A percentile compares a stretch with the other conserved stretches of the same genome.
Evolutionary conservation across 805 yeast species (phyloP).

Genomic region (Ogataea pini): DNA sequence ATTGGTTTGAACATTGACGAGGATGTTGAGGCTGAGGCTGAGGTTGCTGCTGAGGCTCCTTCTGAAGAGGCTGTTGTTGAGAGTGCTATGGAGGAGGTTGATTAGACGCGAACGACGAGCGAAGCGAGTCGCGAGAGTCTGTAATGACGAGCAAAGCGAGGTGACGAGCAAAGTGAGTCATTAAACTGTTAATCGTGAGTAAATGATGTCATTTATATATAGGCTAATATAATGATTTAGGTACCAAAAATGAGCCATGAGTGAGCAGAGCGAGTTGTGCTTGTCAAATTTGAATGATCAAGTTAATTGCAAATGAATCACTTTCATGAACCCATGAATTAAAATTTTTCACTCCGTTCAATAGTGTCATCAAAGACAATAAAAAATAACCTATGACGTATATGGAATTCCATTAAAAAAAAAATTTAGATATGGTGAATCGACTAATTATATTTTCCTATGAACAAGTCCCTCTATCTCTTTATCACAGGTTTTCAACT

Average conservation of each 20-base stretch:
- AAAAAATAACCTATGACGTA: conserved; percentile 2
- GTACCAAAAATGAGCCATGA: background rate
- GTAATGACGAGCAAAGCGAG: no score
- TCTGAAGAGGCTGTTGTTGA: conserved; percentile 75
- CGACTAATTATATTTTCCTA: no score
- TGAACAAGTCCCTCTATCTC: no score
- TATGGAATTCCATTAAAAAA: conserved; percentile 7
- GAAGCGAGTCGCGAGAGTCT: no score
- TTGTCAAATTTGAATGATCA: no score
- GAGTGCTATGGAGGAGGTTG: conserved; percentile 99
- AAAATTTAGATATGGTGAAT: background rate
- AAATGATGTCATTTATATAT: conserved; percentile 6
- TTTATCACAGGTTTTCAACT: no score
- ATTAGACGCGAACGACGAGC: conserved; percentile 49
- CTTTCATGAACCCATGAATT: no score
- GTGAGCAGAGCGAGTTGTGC: no score
- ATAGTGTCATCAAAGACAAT: no score
- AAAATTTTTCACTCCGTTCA: no score
- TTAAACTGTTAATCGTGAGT: conserved; percentile 1
- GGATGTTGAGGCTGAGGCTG: conserved; percentile 49
- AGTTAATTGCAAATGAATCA: no score
- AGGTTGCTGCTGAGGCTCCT: conserved; percentile 49
- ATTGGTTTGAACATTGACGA: conserved; percentile 98
- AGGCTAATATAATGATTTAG: conserved; percentile 7
- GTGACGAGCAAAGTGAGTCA: background rate